Evolutionary conservation across 495 filamentous ascomycete genomes (phyloP).

Genomic region (Platismatia glauca): DNA sequence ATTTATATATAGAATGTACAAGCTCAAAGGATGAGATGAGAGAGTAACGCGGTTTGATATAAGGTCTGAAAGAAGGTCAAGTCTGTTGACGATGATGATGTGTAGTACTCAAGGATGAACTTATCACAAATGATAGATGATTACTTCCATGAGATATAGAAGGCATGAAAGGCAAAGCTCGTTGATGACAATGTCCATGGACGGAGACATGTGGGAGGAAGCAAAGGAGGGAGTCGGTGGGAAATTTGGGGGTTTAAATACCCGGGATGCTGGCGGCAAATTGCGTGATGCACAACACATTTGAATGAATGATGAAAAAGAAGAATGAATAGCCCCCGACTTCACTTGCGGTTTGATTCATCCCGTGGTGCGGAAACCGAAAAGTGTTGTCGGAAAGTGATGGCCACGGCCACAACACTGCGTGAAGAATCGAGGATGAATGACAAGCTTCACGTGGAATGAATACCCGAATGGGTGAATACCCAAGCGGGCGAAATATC

Average conservation of each 20-base stretch:
- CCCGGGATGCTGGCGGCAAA: background rate
- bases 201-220: background rate
- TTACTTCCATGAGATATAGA: background rate
- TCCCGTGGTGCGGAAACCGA: too few relatives aligned
- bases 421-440: too few relatives aligned
- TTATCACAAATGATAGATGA: background rate
- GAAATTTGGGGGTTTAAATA: background rate
- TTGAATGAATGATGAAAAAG: too few relatives aligned
- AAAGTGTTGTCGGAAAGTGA: too few relatives aligned
- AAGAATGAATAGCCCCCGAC: background rate
- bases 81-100: background rate
- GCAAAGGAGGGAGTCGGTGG: background rate
- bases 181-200: background rate
- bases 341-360: background rate
- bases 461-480: too few relatives aligned
- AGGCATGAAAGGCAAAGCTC: background rate
- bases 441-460: too few relatives aligned
- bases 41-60: background rate
- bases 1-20: background rate
- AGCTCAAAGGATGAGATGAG: background rate
- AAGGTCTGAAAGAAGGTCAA: background rate
- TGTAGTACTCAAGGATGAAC: background rate
- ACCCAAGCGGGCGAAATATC: too few relatives aligned
- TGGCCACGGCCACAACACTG: too few relatives aligned
- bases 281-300: background rate